These are phyloP conservation scores for Brassica rapa DNA, from an alignment of 345 rosid genomes.

Conservation along the genomic window DNA sequence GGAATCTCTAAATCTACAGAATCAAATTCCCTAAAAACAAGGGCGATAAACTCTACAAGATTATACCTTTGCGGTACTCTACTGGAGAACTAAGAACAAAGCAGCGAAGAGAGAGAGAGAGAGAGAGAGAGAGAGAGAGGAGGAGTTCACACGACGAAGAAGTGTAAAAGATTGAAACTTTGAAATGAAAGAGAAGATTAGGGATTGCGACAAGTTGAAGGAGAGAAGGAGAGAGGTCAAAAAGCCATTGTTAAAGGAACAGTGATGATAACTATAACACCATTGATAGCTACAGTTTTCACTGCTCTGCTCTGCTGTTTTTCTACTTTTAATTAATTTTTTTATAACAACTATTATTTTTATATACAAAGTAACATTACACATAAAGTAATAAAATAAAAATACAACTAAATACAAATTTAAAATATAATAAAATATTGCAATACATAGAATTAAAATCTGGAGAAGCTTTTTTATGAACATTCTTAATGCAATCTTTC, in stretches of 20 bases:
- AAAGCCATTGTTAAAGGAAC: conserved; percentile 45
- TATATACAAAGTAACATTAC: too few relatives aligned
- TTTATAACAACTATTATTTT: too few relatives aligned
- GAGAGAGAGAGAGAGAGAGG: background rate
- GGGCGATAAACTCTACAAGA: background rate
- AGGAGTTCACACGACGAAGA: background rate
- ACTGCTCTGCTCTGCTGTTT: conserved; percentile 51
- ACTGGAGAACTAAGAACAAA: conserved; percentile 41
- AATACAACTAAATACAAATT: too few relatives aligned
- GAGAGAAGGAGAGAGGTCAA: conserved; percentile 33
- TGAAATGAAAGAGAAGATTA: conserved; percentile 24
- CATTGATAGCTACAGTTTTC: conserved; percentile 56
- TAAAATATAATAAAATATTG: too few relatives aligned
- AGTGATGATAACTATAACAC: conserved; percentile 35
- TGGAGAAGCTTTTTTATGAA: too few relatives aligned
- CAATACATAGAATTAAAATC: too few relatives aligned
- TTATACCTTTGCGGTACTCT: background rate
- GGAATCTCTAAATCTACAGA: conserved; percentile 51
- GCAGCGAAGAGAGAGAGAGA: conserved; percentile 28
- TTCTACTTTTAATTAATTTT: conserved; percentile 11
- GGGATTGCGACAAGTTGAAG: conserved; percentile 42
- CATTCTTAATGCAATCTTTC: too few relatives aligned
- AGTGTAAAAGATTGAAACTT: conserved; percentile 37
- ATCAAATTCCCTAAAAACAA: conserved; percentile 44
- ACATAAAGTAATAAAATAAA: too few relatives aligned